phyloP scores from a whole-genome alignment of 2,329 filamentous ascomycete genomes.

The Ophiostoma perfectum region DNA sequence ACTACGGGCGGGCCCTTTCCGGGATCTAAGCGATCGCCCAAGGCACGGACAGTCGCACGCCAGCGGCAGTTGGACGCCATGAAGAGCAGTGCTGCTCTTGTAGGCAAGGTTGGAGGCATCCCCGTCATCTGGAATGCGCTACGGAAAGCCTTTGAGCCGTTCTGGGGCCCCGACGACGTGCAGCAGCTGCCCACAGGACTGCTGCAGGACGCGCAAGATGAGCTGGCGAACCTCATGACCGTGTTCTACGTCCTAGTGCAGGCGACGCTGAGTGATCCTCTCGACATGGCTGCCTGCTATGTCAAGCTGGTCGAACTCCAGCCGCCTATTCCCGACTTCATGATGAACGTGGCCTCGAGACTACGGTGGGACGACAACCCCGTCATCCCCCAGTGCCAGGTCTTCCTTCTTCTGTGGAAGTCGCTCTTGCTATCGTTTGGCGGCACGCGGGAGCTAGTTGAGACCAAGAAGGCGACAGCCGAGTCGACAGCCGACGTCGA shows the following conservation, averaged over 20 bases:
- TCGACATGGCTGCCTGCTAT: slow-evolving; percentile 44
- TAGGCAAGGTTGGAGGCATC: slow-evolving; percentile 49
- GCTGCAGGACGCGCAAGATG: slow-evolving; percentile 50
- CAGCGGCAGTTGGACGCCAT: slow-evolving; percentile 55
- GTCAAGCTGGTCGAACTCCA: slow-evolving; percentile 47
- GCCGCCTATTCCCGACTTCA: slow-evolving; percentile 64
- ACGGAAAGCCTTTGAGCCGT: slow-evolving; percentile 45
- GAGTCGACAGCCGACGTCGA: slow-evolving; percentile 53
- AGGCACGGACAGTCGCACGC: slow-evolving; percentile 48
- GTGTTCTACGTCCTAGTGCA: slow-evolving; percentile 44
- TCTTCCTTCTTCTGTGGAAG: slow-evolving; percentile 88
- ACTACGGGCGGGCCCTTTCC: slow-evolving; percentile 50
- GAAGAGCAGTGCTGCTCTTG: slow-evolving; percentile 47
- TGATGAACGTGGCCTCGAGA: slow-evolving; percentile 64
- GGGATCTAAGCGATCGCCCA: slow-evolving; percentile 36
- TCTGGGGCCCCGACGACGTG: slow-evolving; percentile 46
- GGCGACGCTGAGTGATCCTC: slow-evolving; percentile 47
- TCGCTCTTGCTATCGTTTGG: slow-evolving; percentile 81
- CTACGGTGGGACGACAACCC: slow-evolving; percentile 68
- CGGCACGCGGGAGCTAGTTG: slow-evolving; percentile 64
- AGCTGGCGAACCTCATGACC: slow-evolving; percentile 29
- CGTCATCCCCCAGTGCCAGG: slow-evolving; percentile 56
- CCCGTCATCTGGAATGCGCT: slow-evolving; percentile 49
- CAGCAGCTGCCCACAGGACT: slow-evolving; percentile 37
- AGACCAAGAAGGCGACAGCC: slow-evolving; percentile 66